Base-by-base conservation (phyloP, 2,329 filamentous ascomycete species). In the Trichophyton mentagrophytes region DNA sequence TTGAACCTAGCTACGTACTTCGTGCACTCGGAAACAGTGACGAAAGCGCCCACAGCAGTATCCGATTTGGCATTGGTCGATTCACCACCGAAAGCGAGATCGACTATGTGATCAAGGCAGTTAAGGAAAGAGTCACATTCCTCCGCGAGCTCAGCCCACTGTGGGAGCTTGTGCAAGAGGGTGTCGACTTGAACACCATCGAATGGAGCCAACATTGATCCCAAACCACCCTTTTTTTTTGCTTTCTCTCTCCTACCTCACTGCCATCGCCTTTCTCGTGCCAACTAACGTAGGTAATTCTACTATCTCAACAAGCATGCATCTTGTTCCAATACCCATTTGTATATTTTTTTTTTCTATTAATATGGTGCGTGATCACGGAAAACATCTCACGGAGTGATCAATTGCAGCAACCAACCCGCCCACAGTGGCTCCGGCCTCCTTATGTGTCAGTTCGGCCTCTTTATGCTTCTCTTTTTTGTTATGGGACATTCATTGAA, bases 101-200 rank as follows among this genome's bases (percentile, higher is more conserved):
- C 64, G 92, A 99, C 73, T 99, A 99, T 70, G 93, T 99, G 9
- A 79, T 99, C 61, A 93, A 96, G 77, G 92, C 93, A 0, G 93
- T 99, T 0, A 83, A 83, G 73, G 89, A 95, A 72, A 84, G 93
- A 59, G 93, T 99, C 49, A 87, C 85, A 15, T 97, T 97, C 80
- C 79, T 99, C 69, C 85, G 93, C 68, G 93, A 99, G 77, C 79
- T 99, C 66, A 96, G 91, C 72, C 93, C 93, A 44, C 78, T 99
- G 61, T 99, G 93, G 93, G 93, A 99, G 76, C 77, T 99, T 65
- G 93, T 99, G 11, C 93, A 99, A 77, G 93, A 99, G 74, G 93
- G 93, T 15, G 84, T 99, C 65, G 93, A 96, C 71, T 78, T 99
- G 67, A 89, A 95, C 76, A 96, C 90, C 49, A 99, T 99, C 69